A percentile compares a stretch with the other conserved stretches of the same genome.
Conservation (phyloP, 2,329 filamentous ascomycete species). For the Metarhizium rileyi region DNA sequence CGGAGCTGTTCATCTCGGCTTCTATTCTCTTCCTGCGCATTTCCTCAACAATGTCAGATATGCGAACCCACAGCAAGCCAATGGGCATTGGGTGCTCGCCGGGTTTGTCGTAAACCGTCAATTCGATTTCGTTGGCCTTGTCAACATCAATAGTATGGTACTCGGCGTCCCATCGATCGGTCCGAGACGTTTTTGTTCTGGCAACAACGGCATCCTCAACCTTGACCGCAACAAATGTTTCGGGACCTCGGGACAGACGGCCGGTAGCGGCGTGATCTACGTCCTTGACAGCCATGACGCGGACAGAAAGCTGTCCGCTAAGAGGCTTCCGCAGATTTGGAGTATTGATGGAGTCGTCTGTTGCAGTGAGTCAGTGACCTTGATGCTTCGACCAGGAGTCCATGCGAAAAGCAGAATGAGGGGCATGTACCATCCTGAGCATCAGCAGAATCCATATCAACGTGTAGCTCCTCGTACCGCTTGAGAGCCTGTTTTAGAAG, state of each 20-base stretch:
- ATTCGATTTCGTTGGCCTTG: slow-evolving; percentile 96
- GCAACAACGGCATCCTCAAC: slow-evolving; percentile 91
- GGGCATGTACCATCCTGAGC: slow-evolving; percentile 62
- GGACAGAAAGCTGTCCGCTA: slow-evolving; percentile 78
- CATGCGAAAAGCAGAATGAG: slow-evolving; percentile 3
- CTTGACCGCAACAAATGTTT: slow-evolving; percentile 93
- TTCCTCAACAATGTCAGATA: slow-evolving; percentile 95
- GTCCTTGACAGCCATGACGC: slow-evolving; percentile 81
- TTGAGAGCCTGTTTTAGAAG: slow-evolving; percentile 92
- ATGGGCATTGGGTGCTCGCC: slow-evolving; percentile 86
- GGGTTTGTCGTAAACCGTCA: slow-evolving; percentile 95
- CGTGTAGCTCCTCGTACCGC: slow-evolving; percentile 93
- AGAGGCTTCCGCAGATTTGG: slow-evolving; percentile 94
- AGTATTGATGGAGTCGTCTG: slow-evolving; percentile 93
- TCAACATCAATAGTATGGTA: slow-evolving; percentile 88
- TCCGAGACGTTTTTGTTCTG: slow-evolving; percentile 74
- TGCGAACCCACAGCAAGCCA: slow-evolving; percentile 88
- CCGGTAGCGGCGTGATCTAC: slow-evolving; percentile 85
- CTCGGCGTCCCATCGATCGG: slow-evolving; percentile 86
- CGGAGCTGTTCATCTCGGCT: slow-evolving; percentile 84
- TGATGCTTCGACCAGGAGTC: background rate
- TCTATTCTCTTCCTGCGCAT: slow-evolving; percentile 97
- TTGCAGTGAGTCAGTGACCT: background rate
- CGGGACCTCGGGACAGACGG: slow-evolving; percentile 78
- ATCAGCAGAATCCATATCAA: slow-evolving; percentile 77